Percentiles rank a stretch among this genome's conserved stretches.
Evolutionary conservation across 2,329 filamentous ascomycete genomes (phyloP).

Genomic region (Coniochaeta ligniaria): DNA sequence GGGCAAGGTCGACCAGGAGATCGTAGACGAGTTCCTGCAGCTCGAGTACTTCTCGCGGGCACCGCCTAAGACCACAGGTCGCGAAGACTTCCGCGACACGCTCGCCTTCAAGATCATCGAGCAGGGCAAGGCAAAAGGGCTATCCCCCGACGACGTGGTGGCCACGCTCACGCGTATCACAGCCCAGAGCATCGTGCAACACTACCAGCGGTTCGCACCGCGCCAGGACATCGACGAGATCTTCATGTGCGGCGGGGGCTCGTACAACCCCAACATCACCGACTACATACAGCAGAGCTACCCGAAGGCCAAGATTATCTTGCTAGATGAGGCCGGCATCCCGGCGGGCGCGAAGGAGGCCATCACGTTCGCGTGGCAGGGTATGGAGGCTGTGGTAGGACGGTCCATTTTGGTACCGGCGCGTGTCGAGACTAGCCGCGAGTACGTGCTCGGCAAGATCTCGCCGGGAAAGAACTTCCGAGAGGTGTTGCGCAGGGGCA

Average conservation of each 20-base stretch:
- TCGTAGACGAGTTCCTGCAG: background rate
- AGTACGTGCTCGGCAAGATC: background rate
- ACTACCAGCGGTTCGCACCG: constrained; percentile 13
- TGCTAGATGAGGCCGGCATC: background rate
- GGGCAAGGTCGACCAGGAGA: background rate
- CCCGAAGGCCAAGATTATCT: background rate
- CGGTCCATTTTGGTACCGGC: background rate
- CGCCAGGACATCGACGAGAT: background rate
- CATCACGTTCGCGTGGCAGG: background rate
- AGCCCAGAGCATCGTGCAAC: constrained; percentile 11
- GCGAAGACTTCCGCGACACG: background rate
- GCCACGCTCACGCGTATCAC: background rate
- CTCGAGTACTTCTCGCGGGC: background rate
- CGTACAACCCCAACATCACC: background rate
- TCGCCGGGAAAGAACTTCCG: background rate
- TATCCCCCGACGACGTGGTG: background rate
- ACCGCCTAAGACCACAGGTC: background rate
- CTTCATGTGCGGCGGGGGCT: background rate
- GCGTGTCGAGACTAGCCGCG: background rate
- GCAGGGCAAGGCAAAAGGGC: background rate
- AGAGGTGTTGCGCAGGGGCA: background rate
- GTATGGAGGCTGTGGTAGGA: background rate
- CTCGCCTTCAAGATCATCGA: background rate
- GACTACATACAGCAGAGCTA: background rate
- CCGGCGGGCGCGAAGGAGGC: background rate